phyloP scores from a whole-genome alignment of 106 monocot species.

The Agapanthus africanus region DNA sequence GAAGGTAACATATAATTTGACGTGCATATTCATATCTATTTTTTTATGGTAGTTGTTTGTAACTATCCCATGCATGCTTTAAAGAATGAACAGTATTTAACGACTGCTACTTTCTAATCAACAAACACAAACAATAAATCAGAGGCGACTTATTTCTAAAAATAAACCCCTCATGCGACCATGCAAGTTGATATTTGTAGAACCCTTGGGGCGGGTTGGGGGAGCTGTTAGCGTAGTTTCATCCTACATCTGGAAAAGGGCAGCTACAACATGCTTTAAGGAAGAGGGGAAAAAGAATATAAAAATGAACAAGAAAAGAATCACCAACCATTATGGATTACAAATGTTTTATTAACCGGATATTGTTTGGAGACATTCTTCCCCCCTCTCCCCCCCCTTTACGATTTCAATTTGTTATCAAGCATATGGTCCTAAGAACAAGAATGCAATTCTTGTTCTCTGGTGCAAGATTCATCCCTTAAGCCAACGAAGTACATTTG shows the following conservation, averaged over 20 bases:
- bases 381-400: neutral
- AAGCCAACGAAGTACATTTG: neutral
- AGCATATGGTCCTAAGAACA: neutral
- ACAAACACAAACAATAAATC: neutral
- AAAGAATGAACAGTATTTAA: neutral
- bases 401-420: neutral
- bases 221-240: neutral
- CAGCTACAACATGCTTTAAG: too few relatives aligned
- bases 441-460: neutral
- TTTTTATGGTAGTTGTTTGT: neutral
- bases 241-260: too few relatives aligned
- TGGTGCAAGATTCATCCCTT: neutral
- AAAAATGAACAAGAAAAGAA: neutral
- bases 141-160: neutral
- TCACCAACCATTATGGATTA: neutral
- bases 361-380: neutral
- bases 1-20: slow-evolving; percentile 27
- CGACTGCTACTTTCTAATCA: neutral
- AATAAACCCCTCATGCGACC: neutral
- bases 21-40: neutral
- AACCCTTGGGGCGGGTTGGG: neutral
- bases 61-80: neutral
- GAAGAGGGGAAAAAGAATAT: neutral
- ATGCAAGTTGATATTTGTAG: neutral
- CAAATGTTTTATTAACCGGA: neutral